phyloP scores from a whole-genome alignment of 768 basidiomycete genomes.

The Mycena epipterygia region DNA sequence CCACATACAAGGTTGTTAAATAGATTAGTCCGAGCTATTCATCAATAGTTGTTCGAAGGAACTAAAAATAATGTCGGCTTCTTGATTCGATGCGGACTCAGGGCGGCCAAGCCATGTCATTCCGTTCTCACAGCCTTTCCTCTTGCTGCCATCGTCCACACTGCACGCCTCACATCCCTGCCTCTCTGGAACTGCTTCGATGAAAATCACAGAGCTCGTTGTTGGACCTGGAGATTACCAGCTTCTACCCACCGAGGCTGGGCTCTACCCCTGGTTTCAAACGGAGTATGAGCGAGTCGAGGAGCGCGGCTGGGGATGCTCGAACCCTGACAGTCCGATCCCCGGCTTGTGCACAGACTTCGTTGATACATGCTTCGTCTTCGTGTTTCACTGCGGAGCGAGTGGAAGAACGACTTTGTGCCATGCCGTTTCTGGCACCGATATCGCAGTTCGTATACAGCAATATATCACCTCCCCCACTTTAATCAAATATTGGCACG shows the following conservation, averaged over 20 bases:
- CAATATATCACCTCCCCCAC: background rate
- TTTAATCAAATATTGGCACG: background rate
- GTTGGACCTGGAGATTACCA: slow-evolving; percentile 19
- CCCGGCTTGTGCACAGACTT: slow-evolving; percentile 24
- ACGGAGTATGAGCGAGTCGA: slow-evolving; percentile 28
- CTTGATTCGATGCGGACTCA: slow-evolving; percentile 1
- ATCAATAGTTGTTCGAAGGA: no score
- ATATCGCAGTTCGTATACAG: slow-evolving; percentile 9
- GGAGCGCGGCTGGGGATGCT: slow-evolving; percentile 24
- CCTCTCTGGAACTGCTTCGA: slow-evolving; percentile 8
- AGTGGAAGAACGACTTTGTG: slow-evolving; percentile 20
- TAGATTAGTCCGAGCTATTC: no score
- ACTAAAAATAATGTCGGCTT: no score
- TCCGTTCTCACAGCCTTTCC: slow-evolving; percentile 5
- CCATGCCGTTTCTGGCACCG: slow-evolving; percentile 24
- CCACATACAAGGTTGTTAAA: no score
- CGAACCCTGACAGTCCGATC: slow-evolving; percentile 13
- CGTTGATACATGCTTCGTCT: slow-evolving; percentile 27
- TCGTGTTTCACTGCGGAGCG: slow-evolving; percentile 24
- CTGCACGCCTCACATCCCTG: slow-evolving; percentile 1
- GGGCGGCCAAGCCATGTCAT: slow-evolving; percentile 4
- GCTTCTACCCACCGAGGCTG: background rate
- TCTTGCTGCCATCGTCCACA: slow-evolving; percentile 2
- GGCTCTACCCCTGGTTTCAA: slow-evolving; percentile 1
- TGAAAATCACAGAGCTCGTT: slow-evolving; percentile 19